phyloP scores from a whole-genome alignment of 169 alveolate species.

The Toxoplasma gondii region DNA sequence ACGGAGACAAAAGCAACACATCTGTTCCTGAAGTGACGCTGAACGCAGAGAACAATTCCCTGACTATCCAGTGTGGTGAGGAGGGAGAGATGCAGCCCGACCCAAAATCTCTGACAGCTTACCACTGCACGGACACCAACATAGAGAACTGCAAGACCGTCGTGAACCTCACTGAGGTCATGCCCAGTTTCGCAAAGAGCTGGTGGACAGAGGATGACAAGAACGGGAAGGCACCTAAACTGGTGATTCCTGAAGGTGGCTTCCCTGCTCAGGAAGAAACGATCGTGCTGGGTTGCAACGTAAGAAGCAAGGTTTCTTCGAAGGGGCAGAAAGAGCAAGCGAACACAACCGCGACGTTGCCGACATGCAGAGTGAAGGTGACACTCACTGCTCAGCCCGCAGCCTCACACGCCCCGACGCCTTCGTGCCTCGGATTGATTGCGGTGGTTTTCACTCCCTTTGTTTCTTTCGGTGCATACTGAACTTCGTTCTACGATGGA shows the following conservation, averaged over 20 bases:
- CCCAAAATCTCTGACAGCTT: background rate
- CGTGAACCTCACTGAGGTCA: background rate
- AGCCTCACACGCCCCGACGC: no score
- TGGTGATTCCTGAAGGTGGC: conserved; percentile 9
- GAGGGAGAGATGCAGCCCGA: background rate
- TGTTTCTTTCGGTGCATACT: background rate
- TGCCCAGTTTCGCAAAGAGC: background rate
- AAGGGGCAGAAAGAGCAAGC: background rate
- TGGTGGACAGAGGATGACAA: background rate
- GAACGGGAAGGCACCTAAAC: background rate
- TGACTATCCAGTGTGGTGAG: background rate
- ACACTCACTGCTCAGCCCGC: background rate
- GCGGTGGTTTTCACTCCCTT: background rate
- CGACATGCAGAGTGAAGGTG: background rate
- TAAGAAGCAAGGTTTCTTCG: background rate
- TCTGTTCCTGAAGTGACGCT: background rate
- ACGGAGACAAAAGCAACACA: background rate
- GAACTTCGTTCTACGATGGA: no score
- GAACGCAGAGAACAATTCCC: background rate
- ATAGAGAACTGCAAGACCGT: background rate
- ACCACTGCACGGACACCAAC: background rate
- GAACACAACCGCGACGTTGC: background rate
- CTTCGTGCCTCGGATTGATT: background rate
- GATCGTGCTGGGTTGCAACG: background rate
- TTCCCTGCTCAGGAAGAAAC: background rate